Evolutionary conservation across 257 asterid species (phyloP).

Genomic region (Gentiana straminea): DNA sequence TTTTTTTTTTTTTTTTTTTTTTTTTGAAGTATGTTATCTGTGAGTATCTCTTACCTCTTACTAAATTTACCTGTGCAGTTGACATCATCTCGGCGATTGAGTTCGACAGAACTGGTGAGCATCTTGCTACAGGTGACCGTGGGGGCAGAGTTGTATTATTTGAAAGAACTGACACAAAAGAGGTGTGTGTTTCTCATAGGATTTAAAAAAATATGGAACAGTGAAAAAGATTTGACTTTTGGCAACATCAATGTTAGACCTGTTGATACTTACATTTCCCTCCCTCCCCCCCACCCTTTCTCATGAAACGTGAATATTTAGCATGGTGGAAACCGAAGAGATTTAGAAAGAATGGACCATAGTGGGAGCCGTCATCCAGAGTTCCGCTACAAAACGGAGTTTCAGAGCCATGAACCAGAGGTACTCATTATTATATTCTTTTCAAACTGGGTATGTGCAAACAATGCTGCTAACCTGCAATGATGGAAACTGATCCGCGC

Average conservation of each 20-base stretch:
- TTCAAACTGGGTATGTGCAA: neutral
- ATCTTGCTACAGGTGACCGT: slow-evolving; percentile 63
- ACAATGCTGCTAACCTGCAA: too few relatives aligned
- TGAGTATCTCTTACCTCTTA: slow-evolving; percentile 1
- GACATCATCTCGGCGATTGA: slow-evolving; percentile 75
- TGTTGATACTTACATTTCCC: neutral
- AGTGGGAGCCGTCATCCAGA: slow-evolving; percentile 77
- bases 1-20: too few relatives aligned
- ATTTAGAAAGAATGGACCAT: slow-evolving; percentile 65
- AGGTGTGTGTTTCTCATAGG: slow-evolving; percentile 20
- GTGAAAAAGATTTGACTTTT: neutral
- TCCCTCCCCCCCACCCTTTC: neutral
- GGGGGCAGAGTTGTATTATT: slow-evolving; percentile 57
- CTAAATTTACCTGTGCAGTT: slow-evolving; percentile 34
- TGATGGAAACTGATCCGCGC: too few relatives aligned
- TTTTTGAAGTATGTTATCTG: neutral
- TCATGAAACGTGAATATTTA: slow-evolving; percentile 20
- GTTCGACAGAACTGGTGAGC: slow-evolving; percentile 52
- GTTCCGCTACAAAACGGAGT: slow-evolving; percentile 93
- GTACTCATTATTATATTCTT: slow-evolving; percentile 23
- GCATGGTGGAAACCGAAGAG: slow-evolving; percentile 74
- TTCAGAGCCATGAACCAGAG: slow-evolving; percentile 99
- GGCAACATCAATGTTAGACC: neutral
- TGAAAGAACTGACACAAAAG: slow-evolving; percentile 46
- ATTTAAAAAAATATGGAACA: neutral